A percentile compares a stretch with the other conserved stretches of the same genome.
Evolutionary conservation across 1,139 yeast genomes (phyloP).

Genomic region (Pichia sp.): DNA sequence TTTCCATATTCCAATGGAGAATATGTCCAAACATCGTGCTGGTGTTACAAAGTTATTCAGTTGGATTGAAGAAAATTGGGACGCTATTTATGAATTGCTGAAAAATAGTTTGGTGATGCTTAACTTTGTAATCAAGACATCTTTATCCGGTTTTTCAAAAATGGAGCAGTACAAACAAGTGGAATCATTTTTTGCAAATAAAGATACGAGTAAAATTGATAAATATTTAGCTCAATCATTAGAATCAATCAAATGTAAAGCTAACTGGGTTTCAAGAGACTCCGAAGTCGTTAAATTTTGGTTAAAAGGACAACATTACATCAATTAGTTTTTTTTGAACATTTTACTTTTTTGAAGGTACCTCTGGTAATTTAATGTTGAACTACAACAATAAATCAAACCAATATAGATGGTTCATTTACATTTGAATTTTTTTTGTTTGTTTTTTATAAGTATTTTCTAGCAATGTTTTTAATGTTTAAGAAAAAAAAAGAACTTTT

Average conservation of each 20-base stretch:
- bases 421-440: too few relatives aligned
- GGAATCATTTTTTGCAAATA: constrained; percentile 43
- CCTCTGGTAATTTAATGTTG: too few relatives aligned
- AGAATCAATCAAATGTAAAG: constrained; percentile 44
- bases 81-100: constrained; percentile 46
- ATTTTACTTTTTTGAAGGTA: background rate
- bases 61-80: constrained; percentile 81
- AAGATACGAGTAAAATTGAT: constrained; percentile 55
- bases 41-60: constrained; percentile 65
- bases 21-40: constrained; percentile 50
- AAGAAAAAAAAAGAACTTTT: too few relatives aligned
- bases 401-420: too few relatives aligned
- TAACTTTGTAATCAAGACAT: constrained; percentile 57
- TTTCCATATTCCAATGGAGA: constrained; percentile 67
- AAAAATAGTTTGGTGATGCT: constrained; percentile 83
- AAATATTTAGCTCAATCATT: constrained; percentile 49
- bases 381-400: too few relatives aligned
- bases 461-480: too few relatives aligned
- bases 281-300: constrained; percentile 23
- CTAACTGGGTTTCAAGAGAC: constrained; percentile 38
- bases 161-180: constrained; percentile 45
- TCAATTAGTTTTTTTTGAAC: too few relatives aligned
- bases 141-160: constrained; percentile 60
- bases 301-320: constrained; percentile 20
- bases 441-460: too few relatives aligned